phyloP scores from a whole-genome alignment of 371 early-diverging fungal genomes.

The Mucor velutinosus region DNA sequence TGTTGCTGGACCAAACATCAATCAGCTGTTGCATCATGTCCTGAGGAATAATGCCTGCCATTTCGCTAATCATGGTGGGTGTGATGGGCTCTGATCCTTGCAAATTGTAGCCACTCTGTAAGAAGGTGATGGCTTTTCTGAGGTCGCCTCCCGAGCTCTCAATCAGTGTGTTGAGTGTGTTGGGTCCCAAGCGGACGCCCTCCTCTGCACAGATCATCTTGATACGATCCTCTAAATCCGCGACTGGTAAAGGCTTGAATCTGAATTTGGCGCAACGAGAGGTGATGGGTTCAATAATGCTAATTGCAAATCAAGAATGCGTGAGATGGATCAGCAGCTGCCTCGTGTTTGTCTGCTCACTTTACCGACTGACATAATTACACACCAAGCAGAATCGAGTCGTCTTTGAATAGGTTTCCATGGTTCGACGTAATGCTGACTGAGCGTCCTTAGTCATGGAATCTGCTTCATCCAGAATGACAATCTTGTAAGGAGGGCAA shows the following conservation, averaged over 20 bases:
- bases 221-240: constrained; percentile 60
- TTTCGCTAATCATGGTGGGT: constrained; percentile 66
- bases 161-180: constrained; percentile 78
- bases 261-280: constrained; percentile 97
- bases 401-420: constrained; percentile 95
- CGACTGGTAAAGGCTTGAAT: constrained; percentile 79
- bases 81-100: constrained; percentile 56
- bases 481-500: constrained; percentile 91
- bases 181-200: constrained; percentile 53
- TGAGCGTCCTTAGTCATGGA: constrained; percentile 99
- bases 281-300: constrained; percentile 95
- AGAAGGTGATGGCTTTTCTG: constrained; percentile 87
- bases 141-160: constrained; percentile 88
- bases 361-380: constrained; percentile 91
- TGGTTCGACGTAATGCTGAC: constrained; percentile 96
- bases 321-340: not conserved
- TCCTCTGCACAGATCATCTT: constrained; percentile 72
- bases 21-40: constrained; percentile 59
- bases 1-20: constrained; percentile 45
- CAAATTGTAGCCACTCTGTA: constrained; percentile 85
- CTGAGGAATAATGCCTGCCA: constrained; percentile 79
- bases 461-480: constrained; percentile 99
- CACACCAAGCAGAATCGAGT: constrained; percentile 99
- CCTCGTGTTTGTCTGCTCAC: not conserved
- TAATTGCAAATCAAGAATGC: constrained; percentile 10